Evolutionary conservation across 2,329 filamentous ascomycete species (phyloP).

Genomic region (Cadophora sp.): DNA sequence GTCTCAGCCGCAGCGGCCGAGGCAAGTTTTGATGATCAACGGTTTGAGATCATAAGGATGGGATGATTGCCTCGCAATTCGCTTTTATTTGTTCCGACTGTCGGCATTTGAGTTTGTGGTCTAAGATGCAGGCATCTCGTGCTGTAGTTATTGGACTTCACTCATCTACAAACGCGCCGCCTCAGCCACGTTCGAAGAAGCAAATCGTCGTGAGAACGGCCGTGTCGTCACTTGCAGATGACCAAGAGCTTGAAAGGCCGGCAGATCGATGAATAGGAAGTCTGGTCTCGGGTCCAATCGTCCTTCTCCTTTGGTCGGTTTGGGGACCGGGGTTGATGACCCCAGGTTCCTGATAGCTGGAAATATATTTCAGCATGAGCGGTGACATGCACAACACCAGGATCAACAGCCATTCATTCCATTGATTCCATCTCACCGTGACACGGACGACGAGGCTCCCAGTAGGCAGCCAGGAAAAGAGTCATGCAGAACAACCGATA

Average conservation of each 20-base stretch:
- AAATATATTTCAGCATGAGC: neutral
- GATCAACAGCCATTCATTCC: neutral
- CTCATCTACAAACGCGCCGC: too few species aligned
- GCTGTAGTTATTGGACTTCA: neutral
- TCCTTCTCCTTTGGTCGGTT: neutral
- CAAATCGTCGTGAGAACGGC: neutral
- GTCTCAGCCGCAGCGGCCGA: slow-evolving; percentile 1
- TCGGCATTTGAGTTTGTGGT: neutral
- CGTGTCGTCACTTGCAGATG: neutral
- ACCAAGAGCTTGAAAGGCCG: too few species aligned
- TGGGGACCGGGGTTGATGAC: neutral
- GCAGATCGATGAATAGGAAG: neutral
- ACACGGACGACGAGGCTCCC: neutral
- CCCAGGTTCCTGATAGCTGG: neutral
- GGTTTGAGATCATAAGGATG: neutral
- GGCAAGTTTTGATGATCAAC: neutral
- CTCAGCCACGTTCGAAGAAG: neutral
- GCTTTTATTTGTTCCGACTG: neutral
- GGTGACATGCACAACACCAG: neutral
- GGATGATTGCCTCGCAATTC: neutral
- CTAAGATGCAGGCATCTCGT: neutral
- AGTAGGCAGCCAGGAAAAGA: neutral
- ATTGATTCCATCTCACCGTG: neutral
- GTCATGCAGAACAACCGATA: neutral
- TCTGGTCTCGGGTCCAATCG: neutral